Evolutionary conservation across 2,329 filamentous ascomycete genomes (phyloP).

Genomic region (Ophiostoma australiae): DNA sequence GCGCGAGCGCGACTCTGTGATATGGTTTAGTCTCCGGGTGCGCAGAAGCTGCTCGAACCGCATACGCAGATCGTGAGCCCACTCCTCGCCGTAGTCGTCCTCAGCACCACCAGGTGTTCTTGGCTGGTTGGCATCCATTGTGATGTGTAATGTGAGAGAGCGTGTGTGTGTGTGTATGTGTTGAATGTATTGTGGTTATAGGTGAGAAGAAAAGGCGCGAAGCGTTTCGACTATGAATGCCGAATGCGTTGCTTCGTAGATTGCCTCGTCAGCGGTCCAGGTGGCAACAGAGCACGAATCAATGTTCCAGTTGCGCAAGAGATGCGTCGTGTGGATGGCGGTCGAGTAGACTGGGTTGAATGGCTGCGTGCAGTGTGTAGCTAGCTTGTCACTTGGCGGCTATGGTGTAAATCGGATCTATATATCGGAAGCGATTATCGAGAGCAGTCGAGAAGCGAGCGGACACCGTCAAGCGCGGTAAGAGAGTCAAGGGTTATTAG

Average conservation of each 20-base stretch:
- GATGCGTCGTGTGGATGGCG: background rate
- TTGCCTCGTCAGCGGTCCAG: conserved; percentile 9
- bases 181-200: background rate
- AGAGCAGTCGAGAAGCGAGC: conserved; percentile 16
- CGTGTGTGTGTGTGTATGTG: conserved; percentile 24
- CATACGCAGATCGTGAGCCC: conserved; percentile 71
- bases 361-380: background rate
- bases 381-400: background rate
- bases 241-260: background rate
- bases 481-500: background rate
- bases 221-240: conserved; percentile 1
- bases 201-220: background rate
- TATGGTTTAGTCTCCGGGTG: conserved; percentile 79
- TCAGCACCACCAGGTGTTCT: conserved; percentile 28
- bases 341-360: background rate
- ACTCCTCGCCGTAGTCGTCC: conserved; percentile 60
- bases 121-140: conserved; percentile 33
- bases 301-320: background rate
- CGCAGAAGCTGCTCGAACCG: conserved; percentile 84
- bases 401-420: background rate
- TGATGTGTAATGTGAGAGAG: conserved; percentile 20
- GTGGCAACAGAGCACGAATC: background rate
- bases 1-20: conserved; percentile 61
- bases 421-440: background rate
- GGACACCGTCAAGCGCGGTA: conserved; percentile 23